Base-by-base conservation (phyloP, 345 rosid species). In the Gossypium thurberi region DNA sequence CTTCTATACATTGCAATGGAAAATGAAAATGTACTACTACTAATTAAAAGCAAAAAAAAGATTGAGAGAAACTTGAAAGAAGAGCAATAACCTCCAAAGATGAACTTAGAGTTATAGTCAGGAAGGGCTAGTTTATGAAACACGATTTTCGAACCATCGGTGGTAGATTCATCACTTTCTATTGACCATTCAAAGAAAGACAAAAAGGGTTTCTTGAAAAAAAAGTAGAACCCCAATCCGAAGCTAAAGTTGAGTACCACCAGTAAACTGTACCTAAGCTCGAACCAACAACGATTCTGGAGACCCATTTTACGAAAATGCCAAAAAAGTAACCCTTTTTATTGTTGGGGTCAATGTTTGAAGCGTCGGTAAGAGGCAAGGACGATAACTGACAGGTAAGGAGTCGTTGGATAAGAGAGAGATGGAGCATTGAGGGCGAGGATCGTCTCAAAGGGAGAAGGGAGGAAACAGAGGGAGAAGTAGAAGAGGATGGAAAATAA, bases 91-190 rank as follows among this genome's bases (percentile, higher is more conserved):
- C 97, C 94, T 88, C 86, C 86, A 26, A 95, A 78, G 42, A 95
- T 75, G 78, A 85, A 85, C 48, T 78, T 76, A 6, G 96, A 85
- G 81, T 80, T 86, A 37, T 79, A 77, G 53, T 79, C 82, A 43
- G 99, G 98, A 51, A 92, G 71, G 1, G 97, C 84, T 1, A 89
- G 65, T 79, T 92, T 94, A 5, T 69, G 88, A 56, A 84, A 58
- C 14, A 74, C 61, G 15, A 83, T 79, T 23, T 73, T 50, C 4
- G 62, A 79, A 11, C 78, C 82, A 69, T 73, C 80, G 57, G 42
- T 61, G 20, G 75, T 56, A 4, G 82, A 77, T 53, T 77, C 86
- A 25, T 63, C 43, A 28, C 70, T 37, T 61, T 77, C 21, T 20
- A 81, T 53, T 62, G 90, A 82, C 75, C 72, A 77, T 74, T 87